phyloP scores from a whole-genome alignment of 306 rosid genomes.

The Sindora glabra region DNA sequence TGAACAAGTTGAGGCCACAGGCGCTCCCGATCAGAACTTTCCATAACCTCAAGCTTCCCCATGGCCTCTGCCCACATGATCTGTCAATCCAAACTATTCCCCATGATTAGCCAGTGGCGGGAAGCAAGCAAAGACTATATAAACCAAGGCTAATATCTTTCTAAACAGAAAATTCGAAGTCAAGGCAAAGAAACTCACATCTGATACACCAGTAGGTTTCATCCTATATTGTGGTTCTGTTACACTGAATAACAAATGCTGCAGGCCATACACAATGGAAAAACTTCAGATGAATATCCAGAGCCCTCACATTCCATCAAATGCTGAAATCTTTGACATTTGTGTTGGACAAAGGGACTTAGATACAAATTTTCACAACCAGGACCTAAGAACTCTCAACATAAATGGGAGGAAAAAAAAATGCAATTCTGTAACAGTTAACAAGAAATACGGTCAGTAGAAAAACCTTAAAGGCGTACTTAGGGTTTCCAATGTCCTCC shows the following conservation, averaged over 20 bases:
- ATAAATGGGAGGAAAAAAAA: background rate
- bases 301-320: conserved; percentile 3
- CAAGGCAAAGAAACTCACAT: conserved; percentile 53
- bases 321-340: background rate
- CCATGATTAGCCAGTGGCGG: conserved; percentile 27
- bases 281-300: background rate
- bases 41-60: conserved; percentile 97
- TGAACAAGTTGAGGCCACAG: conserved; percentile 91
- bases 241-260: conserved; percentile 91
- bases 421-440: background rate
- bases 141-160: background rate
- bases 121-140: background rate
- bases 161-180: background rate
- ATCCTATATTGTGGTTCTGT: conserved; percentile 68
- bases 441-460: background rate
- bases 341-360: background rate
- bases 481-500: conserved; percentile 82
- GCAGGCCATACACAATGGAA: conserved; percentile 26
- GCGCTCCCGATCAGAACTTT: conserved; percentile 81
- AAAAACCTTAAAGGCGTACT: conserved; percentile 85
- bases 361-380: background rate
- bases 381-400: background rate
- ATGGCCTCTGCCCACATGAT: conserved; percentile 99
- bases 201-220: conserved; percentile 93
- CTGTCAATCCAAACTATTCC: conserved; percentile 69